phyloP scores from a whole-genome alignment of 23 red algal species.

The Gracilaria gracilis region DNA sequence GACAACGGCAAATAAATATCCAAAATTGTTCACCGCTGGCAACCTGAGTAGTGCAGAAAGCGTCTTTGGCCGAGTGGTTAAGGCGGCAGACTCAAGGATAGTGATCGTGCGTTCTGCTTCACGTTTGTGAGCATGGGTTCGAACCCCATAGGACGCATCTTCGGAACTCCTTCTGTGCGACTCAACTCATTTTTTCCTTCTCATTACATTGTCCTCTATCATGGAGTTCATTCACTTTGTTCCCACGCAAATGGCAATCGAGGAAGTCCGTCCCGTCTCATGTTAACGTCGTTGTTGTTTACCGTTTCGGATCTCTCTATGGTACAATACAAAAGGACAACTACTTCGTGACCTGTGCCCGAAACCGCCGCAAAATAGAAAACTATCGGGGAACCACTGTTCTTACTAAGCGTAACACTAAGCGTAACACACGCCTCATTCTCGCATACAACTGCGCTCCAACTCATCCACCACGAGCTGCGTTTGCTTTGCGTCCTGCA shows the following conservation, averaged over 20 bases:
- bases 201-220: too few relatives aligned
- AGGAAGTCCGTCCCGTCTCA: too few relatives aligned
- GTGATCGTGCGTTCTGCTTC: slow-evolving; percentile 46
- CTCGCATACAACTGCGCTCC: slow-evolving; percentile 20
- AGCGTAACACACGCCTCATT: neutral
- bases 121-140: slow-evolving; percentile 79
- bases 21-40: neutral
- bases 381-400: too few relatives aligned
- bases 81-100: slow-evolving; percentile 81
- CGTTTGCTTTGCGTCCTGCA: slow-evolving; percentile 23
- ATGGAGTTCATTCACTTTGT: too few relatives aligned
- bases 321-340: neutral
- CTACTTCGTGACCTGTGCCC: neutral
- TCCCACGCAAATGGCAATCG: too few relatives aligned
- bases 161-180: slow-evolving; percentile 4
- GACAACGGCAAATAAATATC: neutral
- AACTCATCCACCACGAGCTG: slow-evolving; percentile 38
- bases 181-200: neutral
- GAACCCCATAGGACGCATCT: slow-evolving; percentile 79
- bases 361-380: too few relatives aligned
- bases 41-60: neutral
- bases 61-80: slow-evolving; percentile 84
- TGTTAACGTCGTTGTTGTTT: neutral
- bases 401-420: too few relatives aligned
- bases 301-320: neutral